phyloP scores from a whole-genome alignment of 805 yeast genomes.

The Starmerella lactis-condensi region DNA sequence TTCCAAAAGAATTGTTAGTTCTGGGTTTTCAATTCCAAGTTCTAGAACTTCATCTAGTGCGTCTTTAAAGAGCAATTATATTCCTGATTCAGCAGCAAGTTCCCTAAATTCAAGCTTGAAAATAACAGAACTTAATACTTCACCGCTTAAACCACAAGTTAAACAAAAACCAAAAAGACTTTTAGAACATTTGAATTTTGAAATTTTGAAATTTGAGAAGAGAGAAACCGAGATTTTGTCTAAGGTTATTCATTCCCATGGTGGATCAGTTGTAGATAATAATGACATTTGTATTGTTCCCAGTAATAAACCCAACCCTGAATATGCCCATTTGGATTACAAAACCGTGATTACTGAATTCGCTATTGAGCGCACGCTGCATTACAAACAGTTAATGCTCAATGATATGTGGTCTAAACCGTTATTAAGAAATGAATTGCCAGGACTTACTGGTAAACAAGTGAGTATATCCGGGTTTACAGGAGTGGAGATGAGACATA shows the following conservation, averaged over 20 bases:
- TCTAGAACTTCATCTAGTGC: too few species aligned
- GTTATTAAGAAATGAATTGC: constrained; percentile 19
- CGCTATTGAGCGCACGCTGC: constrained; percentile 58
- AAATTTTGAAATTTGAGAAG: too few species aligned
- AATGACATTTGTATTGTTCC: constrained; percentile 15
- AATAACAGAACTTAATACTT: too few species aligned
- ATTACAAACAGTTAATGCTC: constrained; percentile 29
- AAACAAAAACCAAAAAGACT: too few species aligned
- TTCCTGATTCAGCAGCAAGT: too few species aligned
- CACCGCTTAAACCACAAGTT: too few species aligned
- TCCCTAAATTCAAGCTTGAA: too few species aligned
- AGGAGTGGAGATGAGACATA: constrained; percentile 57
- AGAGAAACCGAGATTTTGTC: too few species aligned
- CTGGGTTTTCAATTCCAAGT: too few species aligned
- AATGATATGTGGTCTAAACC: constrained; percentile 44
- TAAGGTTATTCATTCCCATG: constrained; percentile 30
- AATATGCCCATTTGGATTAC: constrained; percentile 9
- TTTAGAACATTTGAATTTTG: too few species aligned
- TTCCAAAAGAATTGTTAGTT: too few species aligned
- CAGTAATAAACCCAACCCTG: constrained; percentile 17
- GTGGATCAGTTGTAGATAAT: constrained; percentile 23
- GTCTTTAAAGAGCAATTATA: too few species aligned
- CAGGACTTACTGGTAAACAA: constrained; percentile 17
- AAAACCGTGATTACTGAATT: constrained; percentile 47
- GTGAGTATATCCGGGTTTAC: constrained; percentile 55